Base-by-base conservation (phyloP, 2,329 filamentous ascomycete species). In the Plectosphaerella cucumerina region DNA sequence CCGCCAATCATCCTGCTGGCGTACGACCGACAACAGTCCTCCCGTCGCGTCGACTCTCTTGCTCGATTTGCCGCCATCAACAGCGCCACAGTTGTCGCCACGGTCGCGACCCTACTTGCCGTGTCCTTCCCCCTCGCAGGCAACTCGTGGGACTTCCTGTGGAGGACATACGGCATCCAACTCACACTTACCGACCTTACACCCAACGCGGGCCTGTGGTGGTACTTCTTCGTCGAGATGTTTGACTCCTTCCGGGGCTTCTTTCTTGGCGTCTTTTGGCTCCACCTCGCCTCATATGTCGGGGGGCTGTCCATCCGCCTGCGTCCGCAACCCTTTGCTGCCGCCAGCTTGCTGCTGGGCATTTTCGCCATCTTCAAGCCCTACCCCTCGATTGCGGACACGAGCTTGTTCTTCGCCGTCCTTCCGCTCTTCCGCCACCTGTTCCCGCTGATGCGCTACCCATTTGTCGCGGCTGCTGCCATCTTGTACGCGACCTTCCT, bases 171-270 rank as follows among this genome's bases (percentile, higher is more conserved):
- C 69, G 91, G 93, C 59, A 90, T 96, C 44, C 92, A 96, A 60
- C 79, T 99, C 35, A 84, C 94, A 1, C 81, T 99, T 3, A 90
- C 91, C 9, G 94, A 99, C 65, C 78, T 99, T 39, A 95, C 93
- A 0, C 94, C 94, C 12, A 99, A 97, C 58, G 88, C 95, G 26
- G 94, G 94, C 1, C 77, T 99, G 1, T 99, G 94, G 94, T 99
- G 94, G 94, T 99, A 99, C 71, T 99, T 99, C 72, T 97, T 99
- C 66, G 96, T 95, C 59, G 93, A 99, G 66, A 99, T 99, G 85
- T 99, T 99, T 67, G 94, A 99, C 71, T 93, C 92, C 1, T 99
- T 99, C 78, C 83, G 94, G 37, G 86, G 88, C 60, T 99, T 99
- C 77, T 99, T 97, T 77, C 81, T 99, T 3, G 94, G 89, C 50